These are phyloP conservation scores for Pseudogymnoascus sp. DNA, from an alignment of 2,329 filamentous ascomycete genomes.

Conservation along the genomic window DNA sequence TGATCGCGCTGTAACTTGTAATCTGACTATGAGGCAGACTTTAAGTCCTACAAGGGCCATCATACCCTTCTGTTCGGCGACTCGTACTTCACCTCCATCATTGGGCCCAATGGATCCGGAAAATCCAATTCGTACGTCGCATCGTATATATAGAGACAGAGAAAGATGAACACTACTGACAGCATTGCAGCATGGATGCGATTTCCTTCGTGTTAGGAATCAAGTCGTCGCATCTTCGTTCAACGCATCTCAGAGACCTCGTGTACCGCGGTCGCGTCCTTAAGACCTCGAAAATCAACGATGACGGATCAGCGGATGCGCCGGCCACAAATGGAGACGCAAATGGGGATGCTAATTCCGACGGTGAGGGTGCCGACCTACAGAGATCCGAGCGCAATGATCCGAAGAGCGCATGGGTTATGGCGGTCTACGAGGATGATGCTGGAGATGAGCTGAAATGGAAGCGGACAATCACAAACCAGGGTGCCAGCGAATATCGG, in stretches of 20 bases:
- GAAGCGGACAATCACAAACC: conserved; percentile 88
- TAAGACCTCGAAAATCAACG: conserved; percentile 86
- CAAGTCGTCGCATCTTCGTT: conserved; percentile 96
- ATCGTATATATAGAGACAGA: conserved; percentile 5
- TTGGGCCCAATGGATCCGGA: conserved; percentile 97
- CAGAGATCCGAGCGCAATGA: conserved; percentile 67
- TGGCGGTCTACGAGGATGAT: conserved; percentile 98
- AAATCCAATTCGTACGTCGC: conserved; percentile 83
- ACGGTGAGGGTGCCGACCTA: conserved; percentile 51
- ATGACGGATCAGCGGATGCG: conserved; percentile 61
- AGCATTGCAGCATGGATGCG: conserved; percentile 76
- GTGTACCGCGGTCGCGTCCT: conserved; percentile 93
- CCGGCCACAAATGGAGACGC: conserved; percentile 51
- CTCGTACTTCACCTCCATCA: conserved; percentile 98
- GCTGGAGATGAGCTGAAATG: conserved; percentile 90
- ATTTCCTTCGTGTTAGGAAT: conserved; percentile 98
- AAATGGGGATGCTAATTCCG: conserved; percentile 55
- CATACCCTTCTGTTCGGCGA: conserved; percentile 92
- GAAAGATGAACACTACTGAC: conserved; percentile 20
- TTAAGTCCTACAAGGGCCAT: conserved; percentile 99
- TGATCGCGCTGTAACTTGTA: not conserved
- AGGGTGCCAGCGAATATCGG: conserved; percentile 87
- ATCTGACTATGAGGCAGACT: conserved; percentile 52
- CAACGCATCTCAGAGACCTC: conserved; percentile 84
- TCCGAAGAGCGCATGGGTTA: conserved; percentile 94